These are phyloP conservation scores for Gremmenia infestans DNA, from an alignment of 2,329 filamentous ascomycete genomes.

Conservation along the genomic window DNA sequence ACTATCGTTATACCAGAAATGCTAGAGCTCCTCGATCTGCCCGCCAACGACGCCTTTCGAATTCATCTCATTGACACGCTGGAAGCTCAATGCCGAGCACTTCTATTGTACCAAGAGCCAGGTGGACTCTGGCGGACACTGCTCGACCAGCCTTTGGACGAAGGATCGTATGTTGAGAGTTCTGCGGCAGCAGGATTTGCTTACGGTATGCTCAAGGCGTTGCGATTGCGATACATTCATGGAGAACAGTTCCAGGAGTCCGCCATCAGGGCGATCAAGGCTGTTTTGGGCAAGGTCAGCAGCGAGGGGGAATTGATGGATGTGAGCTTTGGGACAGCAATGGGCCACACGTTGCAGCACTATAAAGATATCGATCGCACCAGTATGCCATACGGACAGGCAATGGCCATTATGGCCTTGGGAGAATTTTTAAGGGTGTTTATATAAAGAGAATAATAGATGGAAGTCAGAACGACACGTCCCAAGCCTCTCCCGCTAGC, in stretches of 20 bases:
- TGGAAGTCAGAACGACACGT: no score
- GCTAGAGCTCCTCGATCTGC: slow-evolving; percentile 64
- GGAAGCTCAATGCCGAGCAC: slow-evolving; percentile 62
- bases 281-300: slow-evolving; percentile 62
- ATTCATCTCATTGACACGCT: slow-evolving; percentile 56
- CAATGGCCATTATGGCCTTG: slow-evolving; percentile 78
- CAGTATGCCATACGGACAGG: slow-evolving; percentile 80
- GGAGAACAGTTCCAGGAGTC: slow-evolving; percentile 54
- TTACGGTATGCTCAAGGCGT: slow-evolving; percentile 71
- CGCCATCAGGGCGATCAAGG: slow-evolving; percentile 61
- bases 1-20: slow-evolving; percentile 83
- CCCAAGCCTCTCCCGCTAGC: no score
- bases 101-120: slow-evolving; percentile 53
- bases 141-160: slow-evolving; percentile 58
- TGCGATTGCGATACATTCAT: slow-evolving; percentile 61
- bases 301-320: slow-evolving; percentile 64
- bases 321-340: slow-evolving; percentile 73
- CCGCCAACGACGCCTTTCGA: slow-evolving; percentile 54
- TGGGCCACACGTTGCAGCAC: slow-evolving; percentile 69
- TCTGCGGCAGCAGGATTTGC: slow-evolving; percentile 78
- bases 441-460: slow-evolving; percentile 23
- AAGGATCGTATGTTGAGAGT: slow-evolving; percentile 71
- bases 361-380: slow-evolving; percentile 73
- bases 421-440: slow-evolving; percentile 66
- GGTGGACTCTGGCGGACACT: slow-evolving; percentile 71